These are phyloP conservation scores for Davidsoniella virescens DNA, from an alignment of 2,329 filamentous ascomycete species.

Conservation along the genomic window DNA sequence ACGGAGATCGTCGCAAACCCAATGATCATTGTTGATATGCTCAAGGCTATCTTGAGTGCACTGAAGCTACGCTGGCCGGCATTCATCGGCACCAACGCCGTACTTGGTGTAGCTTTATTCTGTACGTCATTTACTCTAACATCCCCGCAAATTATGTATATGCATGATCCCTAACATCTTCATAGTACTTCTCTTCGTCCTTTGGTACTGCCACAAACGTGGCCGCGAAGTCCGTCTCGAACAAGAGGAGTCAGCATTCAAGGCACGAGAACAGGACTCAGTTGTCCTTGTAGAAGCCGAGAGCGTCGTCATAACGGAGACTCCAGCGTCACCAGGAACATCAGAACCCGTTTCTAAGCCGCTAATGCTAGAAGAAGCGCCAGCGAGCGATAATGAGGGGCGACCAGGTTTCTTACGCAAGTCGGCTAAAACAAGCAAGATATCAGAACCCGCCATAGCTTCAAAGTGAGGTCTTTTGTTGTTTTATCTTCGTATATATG, in stretches of 20 bases:
- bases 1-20: slow-evolving; percentile 73
- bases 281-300: slow-evolving; percentile 30
- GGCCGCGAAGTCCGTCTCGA: slow-evolving; percentile 72
- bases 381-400: too few relatives aligned
- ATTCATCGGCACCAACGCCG: slow-evolving; percentile 76
- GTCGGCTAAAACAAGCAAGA: too few relatives aligned
- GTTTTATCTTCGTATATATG: too few relatives aligned
- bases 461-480: too few relatives aligned
- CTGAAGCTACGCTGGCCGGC: slow-evolving; percentile 79
- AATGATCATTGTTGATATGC: slow-evolving; percentile 66
- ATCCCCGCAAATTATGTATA: neutral
- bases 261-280: neutral
- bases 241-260: slow-evolving; percentile 27
- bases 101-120: slow-evolving; percentile 80
- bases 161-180: slow-evolving; percentile 1
- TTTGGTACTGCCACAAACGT: slow-evolving; percentile 98
- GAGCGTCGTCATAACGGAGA: neutral
- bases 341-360: too few relatives aligned
- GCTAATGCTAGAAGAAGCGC: too few relatives aligned
- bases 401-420: too few relatives aligned
- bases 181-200: slow-evolving; percentile 71
- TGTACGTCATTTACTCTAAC: slow-evolving; percentile 35
- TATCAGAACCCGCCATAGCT: too few relatives aligned
- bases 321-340: neutral
- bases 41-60: slow-evolving; percentile 82